Conservation (phyloP, 208 protist species). For the Leishmania braziliensis region DNA sequence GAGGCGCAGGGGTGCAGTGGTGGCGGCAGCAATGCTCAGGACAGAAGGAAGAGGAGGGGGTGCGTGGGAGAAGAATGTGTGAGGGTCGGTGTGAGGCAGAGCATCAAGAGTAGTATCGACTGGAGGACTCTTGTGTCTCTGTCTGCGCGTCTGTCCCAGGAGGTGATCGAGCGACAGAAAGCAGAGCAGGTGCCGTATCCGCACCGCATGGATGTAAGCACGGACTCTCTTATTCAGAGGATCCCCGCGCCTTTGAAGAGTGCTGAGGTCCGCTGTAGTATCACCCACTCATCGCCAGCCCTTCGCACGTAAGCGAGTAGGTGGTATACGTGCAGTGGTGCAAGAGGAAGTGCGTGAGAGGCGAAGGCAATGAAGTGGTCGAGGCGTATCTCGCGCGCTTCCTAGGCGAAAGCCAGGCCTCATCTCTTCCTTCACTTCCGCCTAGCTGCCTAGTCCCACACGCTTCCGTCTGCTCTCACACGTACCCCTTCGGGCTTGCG, state of each 20-base stretch:
- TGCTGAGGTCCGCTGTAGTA: neutral
- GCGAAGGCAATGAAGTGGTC: neutral
- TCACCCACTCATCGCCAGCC: neutral
- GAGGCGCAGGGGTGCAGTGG: neutral
- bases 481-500: neutral
- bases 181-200: neutral
- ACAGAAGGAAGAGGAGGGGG: neutral
- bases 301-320: neutral
- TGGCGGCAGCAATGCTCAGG: neutral
- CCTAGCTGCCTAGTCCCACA: neutral
- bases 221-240: neutral
- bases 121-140: neutral
- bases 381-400: neutral
- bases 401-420: neutral
- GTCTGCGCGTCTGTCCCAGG: neutral
- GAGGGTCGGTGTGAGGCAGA: neutral
- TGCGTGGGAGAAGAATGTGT: neutral
- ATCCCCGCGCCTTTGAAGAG: neutral
- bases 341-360: neutral
- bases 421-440: neutral
- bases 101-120: neutral
- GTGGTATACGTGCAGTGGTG: neutral
- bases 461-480: neutral
- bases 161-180: neutral
- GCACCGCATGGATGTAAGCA: neutral